A percentile compares a stretch with the other conserved stretches of the same genome.
Conservation (phyloP, 1,284 basidiomycete genomes). For the Ceratobasidium sp. region DNA sequence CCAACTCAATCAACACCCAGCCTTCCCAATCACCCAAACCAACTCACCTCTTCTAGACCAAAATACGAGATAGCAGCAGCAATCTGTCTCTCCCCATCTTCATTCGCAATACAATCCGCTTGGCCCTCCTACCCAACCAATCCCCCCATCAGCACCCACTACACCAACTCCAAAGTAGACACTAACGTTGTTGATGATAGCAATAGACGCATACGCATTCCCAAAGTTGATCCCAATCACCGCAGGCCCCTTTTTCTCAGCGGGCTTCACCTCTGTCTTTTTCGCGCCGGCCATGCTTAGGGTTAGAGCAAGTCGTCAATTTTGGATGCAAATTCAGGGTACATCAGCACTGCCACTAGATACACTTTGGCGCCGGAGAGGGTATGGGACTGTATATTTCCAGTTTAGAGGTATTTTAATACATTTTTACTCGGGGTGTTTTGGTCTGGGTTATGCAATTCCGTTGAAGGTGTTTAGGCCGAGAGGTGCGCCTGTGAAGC, state of each 20-base stretch:
- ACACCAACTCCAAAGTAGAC: neutral
- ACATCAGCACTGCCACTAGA: constrained; percentile 18
- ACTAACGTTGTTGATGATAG: constrained; percentile 91
- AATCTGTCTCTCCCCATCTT: constrained; percentile 98
- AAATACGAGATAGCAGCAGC: constrained; percentile 93
- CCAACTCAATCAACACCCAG: neutral
- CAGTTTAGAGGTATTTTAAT: too few relatives aligned
- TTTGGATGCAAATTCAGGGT: constrained; percentile 36
- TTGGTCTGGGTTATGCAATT: too few relatives aligned
- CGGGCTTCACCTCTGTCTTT: constrained; percentile 11
- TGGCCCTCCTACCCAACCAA: constrained; percentile 74
- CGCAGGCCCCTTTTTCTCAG: constrained; percentile 27
- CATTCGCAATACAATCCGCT: constrained; percentile 95
- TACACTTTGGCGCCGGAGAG: too few relatives aligned
- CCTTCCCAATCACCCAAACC: neutral
- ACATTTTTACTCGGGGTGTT: too few relatives aligned
- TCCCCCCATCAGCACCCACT: constrained; percentile 8
- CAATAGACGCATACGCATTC: constrained; percentile 94
- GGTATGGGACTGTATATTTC: too few relatives aligned
- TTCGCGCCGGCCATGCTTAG: constrained; percentile 7
- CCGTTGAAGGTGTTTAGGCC: too few relatives aligned
- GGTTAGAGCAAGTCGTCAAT: constrained; percentile 18
- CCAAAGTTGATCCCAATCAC: constrained; percentile 97
- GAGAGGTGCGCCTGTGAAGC: too few relatives aligned
- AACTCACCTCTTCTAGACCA: constrained; percentile 85